Percentiles rank a stretch among this genome's conserved stretches.
These are phyloP conservation scores for Cercospora sp. DNA, from an alignment of 2,329 filamentous ascomycete species.

Conservation along the genomic window DNA sequence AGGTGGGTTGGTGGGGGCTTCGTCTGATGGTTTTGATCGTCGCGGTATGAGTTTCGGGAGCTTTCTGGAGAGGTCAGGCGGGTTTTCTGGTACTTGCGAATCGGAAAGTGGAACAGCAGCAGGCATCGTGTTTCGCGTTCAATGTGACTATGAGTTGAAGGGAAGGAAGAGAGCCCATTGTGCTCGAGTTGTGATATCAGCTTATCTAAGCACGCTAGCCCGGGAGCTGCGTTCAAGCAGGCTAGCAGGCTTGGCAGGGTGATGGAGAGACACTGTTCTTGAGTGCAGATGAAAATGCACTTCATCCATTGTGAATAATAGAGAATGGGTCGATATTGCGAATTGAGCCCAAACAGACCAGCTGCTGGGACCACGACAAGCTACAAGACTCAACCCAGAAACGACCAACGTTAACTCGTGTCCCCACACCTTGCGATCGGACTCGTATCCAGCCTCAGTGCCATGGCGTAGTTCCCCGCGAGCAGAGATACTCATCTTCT, in stretches of 20 bases:
- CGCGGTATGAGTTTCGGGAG: conserved; percentile 70
- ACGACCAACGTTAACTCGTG: not conserved
- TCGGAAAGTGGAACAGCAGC: conserved; percentile 16
- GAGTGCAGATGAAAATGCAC: not conserved
- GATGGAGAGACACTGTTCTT: not conserved
- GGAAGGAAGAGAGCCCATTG: not conserved
- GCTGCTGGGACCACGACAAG: not conserved
- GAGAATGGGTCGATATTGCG: not conserved
- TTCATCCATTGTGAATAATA: not conserved
- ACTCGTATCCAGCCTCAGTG: not conserved
- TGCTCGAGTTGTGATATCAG: not conserved
- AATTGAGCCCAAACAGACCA: not conserved
- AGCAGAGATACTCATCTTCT: not conserved
- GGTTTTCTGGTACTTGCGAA: conserved; percentile 22
- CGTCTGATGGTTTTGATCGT: conserved; percentile 51
- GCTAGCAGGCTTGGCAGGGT: not conserved
- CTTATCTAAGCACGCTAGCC: not conserved
- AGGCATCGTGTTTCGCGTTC: conserved; percentile 12
- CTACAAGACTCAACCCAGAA: not conserved
- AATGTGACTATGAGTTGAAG: not conserved
- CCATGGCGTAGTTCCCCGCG: not conserved
- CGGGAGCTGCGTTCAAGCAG: not conserved
- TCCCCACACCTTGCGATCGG: not conserved
- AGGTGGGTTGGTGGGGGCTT: conserved; percentile 52
- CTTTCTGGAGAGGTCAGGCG: conserved; percentile 55